Evolutionary conservation across 2,329 filamentous ascomycete genomes (phyloP).

Genomic region (Elsinoe ampelina): DNA sequence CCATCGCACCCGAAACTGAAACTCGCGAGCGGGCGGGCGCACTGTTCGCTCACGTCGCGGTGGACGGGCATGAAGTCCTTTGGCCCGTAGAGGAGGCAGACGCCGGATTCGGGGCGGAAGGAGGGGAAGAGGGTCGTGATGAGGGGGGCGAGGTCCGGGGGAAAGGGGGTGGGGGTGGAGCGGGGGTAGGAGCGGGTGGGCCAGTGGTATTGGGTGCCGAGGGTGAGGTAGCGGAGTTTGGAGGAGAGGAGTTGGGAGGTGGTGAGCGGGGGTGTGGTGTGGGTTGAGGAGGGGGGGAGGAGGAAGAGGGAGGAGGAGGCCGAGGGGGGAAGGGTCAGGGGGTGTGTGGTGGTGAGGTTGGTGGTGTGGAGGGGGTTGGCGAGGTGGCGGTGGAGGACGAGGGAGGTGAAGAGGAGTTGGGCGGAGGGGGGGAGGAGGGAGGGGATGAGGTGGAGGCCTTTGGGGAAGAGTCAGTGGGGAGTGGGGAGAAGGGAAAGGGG

Average conservation of each 20-base stretch:
- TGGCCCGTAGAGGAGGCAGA: constrained; percentile 16
- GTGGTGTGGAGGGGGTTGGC: constrained; percentile 16
- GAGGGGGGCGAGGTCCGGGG: constrained; percentile 13
- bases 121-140: constrained; percentile 15
- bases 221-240: constrained; percentile 18
- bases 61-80: constrained; percentile 19
- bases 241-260: constrained; percentile 15
- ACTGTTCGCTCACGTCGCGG: constrained; percentile 17
- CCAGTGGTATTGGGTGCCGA: constrained; percentile 18
- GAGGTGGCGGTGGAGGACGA: constrained; percentile 16
- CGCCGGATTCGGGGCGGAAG: constrained; percentile 16
- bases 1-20: constrained; percentile 18
- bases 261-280: constrained; percentile 13
- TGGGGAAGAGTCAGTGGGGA: background rate
- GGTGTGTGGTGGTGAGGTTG: constrained; percentile 15
- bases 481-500: background rate
- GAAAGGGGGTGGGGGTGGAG: constrained; percentile 14
- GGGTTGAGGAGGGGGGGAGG: constrained; percentile 25
- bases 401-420: constrained; percentile 16
- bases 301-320: constrained; percentile 23
- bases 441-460: constrained; percentile 16
- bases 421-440: constrained; percentile 14
- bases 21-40: constrained; percentile 13
- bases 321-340: constrained; percentile 12
- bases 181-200: constrained; percentile 16